Percentiles rank a stretch among this genome's conserved stretches.
Evolutionary conservation across 2,329 filamentous ascomycete species (phyloP).

Genomic region (Trichoderma semiorbis): DNA sequence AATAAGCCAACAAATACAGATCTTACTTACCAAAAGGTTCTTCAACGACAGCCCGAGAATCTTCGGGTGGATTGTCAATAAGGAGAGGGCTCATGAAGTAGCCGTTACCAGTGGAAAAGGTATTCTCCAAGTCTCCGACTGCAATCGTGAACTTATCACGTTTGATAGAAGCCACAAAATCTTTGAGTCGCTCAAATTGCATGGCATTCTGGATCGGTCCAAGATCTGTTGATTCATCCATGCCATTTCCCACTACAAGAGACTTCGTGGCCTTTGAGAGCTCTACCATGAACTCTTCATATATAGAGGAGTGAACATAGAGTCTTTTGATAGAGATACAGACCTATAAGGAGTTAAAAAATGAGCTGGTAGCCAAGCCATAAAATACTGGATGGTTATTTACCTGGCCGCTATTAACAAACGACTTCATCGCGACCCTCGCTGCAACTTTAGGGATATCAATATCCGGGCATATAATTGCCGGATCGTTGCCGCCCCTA

Average conservation of each 20-base stretch:
- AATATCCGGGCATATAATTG: slow-evolving; percentile 44
- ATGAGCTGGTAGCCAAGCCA: background rate
- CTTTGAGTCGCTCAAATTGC: slow-evolving; percentile 41
- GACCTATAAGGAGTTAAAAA: slow-evolving; percentile 26
- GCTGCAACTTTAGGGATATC: slow-evolving; percentile 38
- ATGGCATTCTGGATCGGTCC: slow-evolving; percentile 58
- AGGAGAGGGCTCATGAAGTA: slow-evolving; percentile 84
- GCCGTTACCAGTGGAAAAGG: slow-evolving; percentile 57
- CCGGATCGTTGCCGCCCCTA: slow-evolving; percentile 60
- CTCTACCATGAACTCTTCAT: slow-evolving; percentile 48
- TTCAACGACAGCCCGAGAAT: slow-evolving; percentile 32
- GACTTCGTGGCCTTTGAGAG: slow-evolving; percentile 26
- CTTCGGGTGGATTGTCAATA: slow-evolving; percentile 30
- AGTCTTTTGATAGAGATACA: slow-evolving; percentile 58
- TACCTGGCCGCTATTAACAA: slow-evolving; percentile 48
- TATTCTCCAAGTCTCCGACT: slow-evolving; percentile 31
- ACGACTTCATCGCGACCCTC: slow-evolving; percentile 28
- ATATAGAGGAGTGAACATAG: slow-evolving; percentile 56
- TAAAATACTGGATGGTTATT: background rate
- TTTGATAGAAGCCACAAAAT: slow-evolving; percentile 26
- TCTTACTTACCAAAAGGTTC: slow-evolving; percentile 32
- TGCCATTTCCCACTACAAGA: slow-evolving; percentile 44
- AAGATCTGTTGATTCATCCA: slow-evolving; percentile 26
- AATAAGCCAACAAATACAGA: background rate
- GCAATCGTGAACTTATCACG: slow-evolving; percentile 28